Evolutionary conservation across 208 protist genomes (phyloP).

Genomic region (Naegleria lovaniensis): DNA sequence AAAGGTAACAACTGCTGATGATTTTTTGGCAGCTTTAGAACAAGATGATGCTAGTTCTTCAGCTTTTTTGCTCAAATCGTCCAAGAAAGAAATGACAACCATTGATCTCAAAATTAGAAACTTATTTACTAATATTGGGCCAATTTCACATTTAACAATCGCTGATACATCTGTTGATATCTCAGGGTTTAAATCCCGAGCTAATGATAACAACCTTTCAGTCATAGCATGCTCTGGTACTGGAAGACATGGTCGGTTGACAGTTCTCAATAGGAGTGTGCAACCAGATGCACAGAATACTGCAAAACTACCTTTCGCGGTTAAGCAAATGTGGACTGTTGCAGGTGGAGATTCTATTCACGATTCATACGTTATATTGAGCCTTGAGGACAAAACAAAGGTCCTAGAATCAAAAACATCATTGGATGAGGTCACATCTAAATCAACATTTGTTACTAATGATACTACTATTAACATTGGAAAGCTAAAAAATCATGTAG

Average conservation of each 20-base stretch:
- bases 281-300: background rate
- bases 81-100: background rate
- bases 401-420: background rate
- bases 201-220: background rate
- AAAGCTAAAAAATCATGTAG: background rate
- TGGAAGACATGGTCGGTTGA: background rate
- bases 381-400: background rate
- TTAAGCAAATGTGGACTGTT: slow-evolving; percentile 10
- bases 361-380: background rate
- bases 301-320: background rate
- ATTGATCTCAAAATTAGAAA: background rate
- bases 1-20: background rate
- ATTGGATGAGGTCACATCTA: background rate
- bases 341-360: background rate
- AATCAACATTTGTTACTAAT: background rate
- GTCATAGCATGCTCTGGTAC: background rate
- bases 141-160: background rate
- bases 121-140: background rate
- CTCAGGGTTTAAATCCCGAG: background rate
- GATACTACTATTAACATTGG: background rate
- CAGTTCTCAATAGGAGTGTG: background rate
- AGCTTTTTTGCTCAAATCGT: background rate
- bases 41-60: background rate
- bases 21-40: slow-evolving; percentile 8
- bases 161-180: background rate